These are phyloP conservation scores for Geotrichum fermentans DNA, from an alignment of 1,139 yeast species.

Conservation along the genomic window DNA sequence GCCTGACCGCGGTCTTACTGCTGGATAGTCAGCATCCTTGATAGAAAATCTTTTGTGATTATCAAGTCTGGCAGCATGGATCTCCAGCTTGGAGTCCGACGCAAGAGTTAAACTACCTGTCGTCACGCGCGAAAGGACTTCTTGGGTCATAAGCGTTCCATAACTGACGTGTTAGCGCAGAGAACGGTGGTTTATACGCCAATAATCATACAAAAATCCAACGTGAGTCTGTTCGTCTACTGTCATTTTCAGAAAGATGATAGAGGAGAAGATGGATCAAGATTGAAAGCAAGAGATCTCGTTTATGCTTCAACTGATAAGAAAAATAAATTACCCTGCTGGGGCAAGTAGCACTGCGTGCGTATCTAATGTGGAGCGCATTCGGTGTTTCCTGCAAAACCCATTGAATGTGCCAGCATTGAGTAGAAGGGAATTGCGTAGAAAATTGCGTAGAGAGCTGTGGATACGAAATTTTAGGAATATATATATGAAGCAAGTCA, in stretches of 20 bases:
- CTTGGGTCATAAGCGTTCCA: conserved; percentile 37
- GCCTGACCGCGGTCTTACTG: conserved; percentile 23
- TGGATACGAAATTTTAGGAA: too few species aligned
- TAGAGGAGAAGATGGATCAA: not conserved
- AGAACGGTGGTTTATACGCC: too few species aligned
- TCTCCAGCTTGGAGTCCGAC: conserved; percentile 18
- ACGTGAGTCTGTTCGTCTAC: conserved; percentile 1
- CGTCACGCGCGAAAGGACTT: conserved; percentile 34
- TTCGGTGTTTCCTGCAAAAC: too few species aligned
- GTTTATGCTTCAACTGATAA: not conserved
- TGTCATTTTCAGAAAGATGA: not conserved
- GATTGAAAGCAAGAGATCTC: conserved; percentile 1
- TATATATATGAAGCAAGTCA: too few species aligned
- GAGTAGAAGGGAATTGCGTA: too few species aligned
- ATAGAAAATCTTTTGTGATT: conserved; percentile 29
- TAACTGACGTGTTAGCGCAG: conserved; percentile 25
- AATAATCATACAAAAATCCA: conserved; percentile 9
- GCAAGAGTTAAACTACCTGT: conserved; percentile 25
- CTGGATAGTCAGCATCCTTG: conserved; percentile 34
- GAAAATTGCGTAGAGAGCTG: too few species aligned
- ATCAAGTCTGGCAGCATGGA: conserved; percentile 28
- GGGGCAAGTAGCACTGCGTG: too few species aligned
- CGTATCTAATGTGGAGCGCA: too few species aligned
- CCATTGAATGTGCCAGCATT: too few species aligned
- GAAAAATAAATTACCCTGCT: not conserved